These are phyloP conservation scores for Albatrellus ellisii DNA, from an alignment of 768 basidiomycete genomes.

Conservation along the genomic window DNA sequence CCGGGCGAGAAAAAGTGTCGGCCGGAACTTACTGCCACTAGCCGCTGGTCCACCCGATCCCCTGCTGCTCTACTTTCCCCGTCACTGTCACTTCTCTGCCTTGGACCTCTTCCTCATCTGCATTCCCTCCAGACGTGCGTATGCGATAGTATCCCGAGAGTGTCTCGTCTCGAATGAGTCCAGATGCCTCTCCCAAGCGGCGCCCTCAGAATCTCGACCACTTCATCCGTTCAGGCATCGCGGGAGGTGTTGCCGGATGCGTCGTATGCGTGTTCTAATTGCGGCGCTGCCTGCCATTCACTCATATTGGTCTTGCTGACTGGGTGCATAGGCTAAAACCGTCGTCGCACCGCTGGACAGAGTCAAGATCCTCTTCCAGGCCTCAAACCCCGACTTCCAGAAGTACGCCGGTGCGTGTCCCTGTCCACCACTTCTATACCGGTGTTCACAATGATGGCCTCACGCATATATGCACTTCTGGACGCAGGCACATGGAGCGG, in stretches of 20 bases:
- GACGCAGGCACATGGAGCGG: constrained; percentile 75
- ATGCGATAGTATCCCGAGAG: background rate
- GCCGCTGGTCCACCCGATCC: background rate
- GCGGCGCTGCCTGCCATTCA: constrained; percentile 6
- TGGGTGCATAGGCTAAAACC: constrained; percentile 63
- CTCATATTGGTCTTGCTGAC: background rate
- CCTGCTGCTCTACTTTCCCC: no score
- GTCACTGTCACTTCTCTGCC: constrained; percentile 15
- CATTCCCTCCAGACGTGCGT: background rate
- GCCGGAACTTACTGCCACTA: no score
- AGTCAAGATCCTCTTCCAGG: constrained; percentile 98
- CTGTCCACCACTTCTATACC: no score
- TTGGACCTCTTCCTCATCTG: background rate
- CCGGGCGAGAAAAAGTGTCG: no score
- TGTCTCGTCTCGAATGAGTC: constrained; percentile 19
- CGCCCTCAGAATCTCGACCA: constrained; percentile 36
- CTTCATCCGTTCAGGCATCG: constrained; percentile 73
- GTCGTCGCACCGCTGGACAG: constrained; percentile 92
- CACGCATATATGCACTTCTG: no score
- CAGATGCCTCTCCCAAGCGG: constrained; percentile 20
- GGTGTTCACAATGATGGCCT: no score
- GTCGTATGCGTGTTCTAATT: constrained; percentile 48
- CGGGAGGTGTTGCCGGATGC: constrained; percentile 90
- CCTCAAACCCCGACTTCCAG: constrained; percentile 87
- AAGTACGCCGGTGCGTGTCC: constrained; percentile 72